phyloP scores from a whole-genome alignment of 371 early-diverging fungal species.

The Haplosporangium sp. region DNA sequence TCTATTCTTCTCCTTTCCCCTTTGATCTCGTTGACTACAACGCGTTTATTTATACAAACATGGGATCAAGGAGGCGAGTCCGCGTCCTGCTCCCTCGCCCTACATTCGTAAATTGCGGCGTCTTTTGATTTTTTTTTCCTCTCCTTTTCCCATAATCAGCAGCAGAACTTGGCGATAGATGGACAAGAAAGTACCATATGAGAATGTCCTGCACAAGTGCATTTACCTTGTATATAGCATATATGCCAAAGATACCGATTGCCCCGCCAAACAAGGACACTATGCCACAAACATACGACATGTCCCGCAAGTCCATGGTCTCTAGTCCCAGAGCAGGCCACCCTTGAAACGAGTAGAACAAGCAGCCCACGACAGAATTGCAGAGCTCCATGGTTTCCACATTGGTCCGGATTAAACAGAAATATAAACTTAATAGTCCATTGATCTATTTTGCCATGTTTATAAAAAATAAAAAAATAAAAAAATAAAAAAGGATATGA shows the following conservation, averaged over 20 bases:
- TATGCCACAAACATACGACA: slow-evolving; percentile 47
- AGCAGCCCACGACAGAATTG: slow-evolving; percentile 24
- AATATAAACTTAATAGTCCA: slow-evolving; percentile 40
- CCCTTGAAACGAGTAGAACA: slow-evolving; percentile 39
- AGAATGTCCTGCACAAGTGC: background rate
- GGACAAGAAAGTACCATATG: background rate
- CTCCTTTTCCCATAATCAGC: background rate
- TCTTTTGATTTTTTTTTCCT: background rate
- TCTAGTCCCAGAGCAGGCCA: slow-evolving; percentile 49
- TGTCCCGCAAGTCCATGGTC: slow-evolving; percentile 26
- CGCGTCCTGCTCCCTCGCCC: too few relatives aligned
- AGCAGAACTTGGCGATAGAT: background rate
- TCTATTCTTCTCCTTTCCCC: background rate
- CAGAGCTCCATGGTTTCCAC: slow-evolving; percentile 29
- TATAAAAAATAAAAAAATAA: background rate
- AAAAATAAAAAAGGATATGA: background rate
- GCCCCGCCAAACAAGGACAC: slow-evolving; percentile 32
- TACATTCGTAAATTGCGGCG: background rate
- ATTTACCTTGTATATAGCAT: slow-evolving; percentile 40
- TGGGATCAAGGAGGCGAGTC: too few relatives aligned
- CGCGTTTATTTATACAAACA: too few relatives aligned
- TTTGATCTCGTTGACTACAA: too few relatives aligned
- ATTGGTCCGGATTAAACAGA: slow-evolving; percentile 35
- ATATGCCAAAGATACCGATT: slow-evolving; percentile 37
- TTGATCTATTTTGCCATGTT: slow-evolving; percentile 15